Evolutionary conservation across 257 asterid genomes (phyloP).

Genomic region (Plantago major): DNA sequence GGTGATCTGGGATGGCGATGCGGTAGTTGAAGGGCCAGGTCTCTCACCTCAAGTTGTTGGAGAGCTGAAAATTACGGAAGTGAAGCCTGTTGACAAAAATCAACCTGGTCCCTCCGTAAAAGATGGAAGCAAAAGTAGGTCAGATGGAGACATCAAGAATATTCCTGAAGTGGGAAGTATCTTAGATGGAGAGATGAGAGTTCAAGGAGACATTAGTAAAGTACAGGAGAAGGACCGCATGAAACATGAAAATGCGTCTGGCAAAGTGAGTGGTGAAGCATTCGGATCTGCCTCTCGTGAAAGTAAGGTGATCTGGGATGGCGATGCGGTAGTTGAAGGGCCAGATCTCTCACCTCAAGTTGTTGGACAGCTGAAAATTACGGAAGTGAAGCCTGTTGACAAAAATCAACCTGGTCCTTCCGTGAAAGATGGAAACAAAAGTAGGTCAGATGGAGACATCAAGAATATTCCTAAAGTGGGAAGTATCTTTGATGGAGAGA

Average conservation of each 20-base stretch:
- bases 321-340: neutral
- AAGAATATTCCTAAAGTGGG: no score
- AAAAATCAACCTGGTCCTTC: neutral
- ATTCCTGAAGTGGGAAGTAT: no score
- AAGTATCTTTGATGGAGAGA: neutral
- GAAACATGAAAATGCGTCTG: constrained; percentile 6
- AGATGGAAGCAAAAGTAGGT: neutral
- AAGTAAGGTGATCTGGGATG: neutral
- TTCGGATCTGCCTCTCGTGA: neutral
- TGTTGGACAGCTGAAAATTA: constrained; percentile 1
- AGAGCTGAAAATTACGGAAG: constrained; percentile 4
- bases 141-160: neutral
- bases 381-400: constrained; percentile 4
- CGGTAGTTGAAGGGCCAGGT: neutral
- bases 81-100: neutral
- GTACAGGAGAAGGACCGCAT: constrained; percentile 2
- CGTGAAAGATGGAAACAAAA: neutral
- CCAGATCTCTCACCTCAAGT: constrained; percentile 3
- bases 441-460: neutral
- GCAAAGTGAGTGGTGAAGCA: neutral
- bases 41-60: constrained; percentile 7
- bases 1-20: neutral
- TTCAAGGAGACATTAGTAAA: no score
- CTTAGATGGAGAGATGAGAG: neutral
- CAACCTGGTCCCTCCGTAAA: neutral